Percentiles rank a stretch among this genome's conserved stretches.
Conservation (phyloP, 2,329 filamentous ascomycete species). For the Falciphora oryzae region DNA sequence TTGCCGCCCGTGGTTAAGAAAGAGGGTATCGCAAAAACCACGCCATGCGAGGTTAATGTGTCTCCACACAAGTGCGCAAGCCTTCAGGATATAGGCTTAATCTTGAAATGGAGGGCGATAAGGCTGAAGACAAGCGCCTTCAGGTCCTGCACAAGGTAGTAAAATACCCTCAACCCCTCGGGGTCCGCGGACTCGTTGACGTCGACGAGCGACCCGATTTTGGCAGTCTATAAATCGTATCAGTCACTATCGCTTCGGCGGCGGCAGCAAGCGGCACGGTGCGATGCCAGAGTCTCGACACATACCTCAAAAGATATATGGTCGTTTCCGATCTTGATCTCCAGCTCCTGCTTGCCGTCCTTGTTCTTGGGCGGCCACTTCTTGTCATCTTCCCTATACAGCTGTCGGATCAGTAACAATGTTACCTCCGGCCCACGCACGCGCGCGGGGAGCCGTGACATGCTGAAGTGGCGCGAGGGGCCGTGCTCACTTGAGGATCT, state of each 20-base stretch:
- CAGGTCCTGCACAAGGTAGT: slow-evolving; percentile 95
- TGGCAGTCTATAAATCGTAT: slow-evolving; percentile 66
- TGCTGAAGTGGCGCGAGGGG: background rate
- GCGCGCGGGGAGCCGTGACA: too few relatives aligned
- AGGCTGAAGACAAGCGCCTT: slow-evolving; percentile 96
- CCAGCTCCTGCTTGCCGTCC: slow-evolving; percentile 92
- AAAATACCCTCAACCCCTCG: slow-evolving; percentile 93
- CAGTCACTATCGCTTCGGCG: slow-evolving; percentile 10
- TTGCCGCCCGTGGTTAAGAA: background rate
- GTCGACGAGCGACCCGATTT: slow-evolving; percentile 94
- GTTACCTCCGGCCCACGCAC: background rate
- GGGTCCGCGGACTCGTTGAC: slow-evolving; percentile 95
- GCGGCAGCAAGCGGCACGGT: too few relatives aligned
- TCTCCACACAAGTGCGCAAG: background rate
- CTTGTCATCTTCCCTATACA: slow-evolving; percentile 81
- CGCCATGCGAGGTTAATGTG: background rate
- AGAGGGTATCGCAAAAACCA: background rate
- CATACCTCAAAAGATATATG: slow-evolving; percentile 95
- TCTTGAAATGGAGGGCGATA: slow-evolving; percentile 97
- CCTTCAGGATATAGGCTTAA: slow-evolving; percentile 59
- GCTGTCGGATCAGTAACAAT: slow-evolving; percentile 19
- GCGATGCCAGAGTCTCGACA: background rate
- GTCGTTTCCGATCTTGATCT: slow-evolving; percentile 88
- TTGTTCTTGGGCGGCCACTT: slow-evolving; percentile 99
- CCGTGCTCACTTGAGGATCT: slow-evolving; percentile 82